A percentile compares a stretch with the other conserved stretches of the same genome.
These are phyloP conservation scores for Nannochloris sp. DNA, from an alignment of 139 green algal genomes.

Conservation along the genomic window DNA sequence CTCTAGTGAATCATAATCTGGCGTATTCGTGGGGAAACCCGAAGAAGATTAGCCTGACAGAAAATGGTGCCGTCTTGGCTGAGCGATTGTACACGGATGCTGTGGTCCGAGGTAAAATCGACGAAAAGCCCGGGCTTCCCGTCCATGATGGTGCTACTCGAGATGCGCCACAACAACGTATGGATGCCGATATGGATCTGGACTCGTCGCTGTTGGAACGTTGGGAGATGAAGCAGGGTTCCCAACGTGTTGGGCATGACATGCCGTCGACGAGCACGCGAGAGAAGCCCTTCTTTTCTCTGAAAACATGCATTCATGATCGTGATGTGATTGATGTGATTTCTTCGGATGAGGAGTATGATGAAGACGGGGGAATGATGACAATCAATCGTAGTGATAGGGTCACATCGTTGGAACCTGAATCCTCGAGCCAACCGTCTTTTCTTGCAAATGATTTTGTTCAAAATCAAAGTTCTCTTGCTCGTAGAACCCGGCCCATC, in stretches of 20 bases:
- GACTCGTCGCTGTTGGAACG: conserved; percentile 16
- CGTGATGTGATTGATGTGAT: neutral
- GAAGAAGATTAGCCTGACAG: conserved; percentile 19
- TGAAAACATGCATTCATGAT: too few relatives aligned
- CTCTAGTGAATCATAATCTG: conserved; percentile 14
- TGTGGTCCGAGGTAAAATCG: conserved; percentile 16
- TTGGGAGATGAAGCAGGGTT: neutral
- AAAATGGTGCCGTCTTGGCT: conserved; percentile 30
- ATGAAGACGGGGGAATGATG: neutral
- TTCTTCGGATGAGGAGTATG: neutral
- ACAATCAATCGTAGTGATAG: too few relatives aligned
- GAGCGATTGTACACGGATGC: conserved; percentile 46
- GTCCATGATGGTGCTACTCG: neutral
- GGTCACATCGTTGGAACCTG: neutral
- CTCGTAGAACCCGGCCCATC: too few relatives aligned
- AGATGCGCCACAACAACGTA: too few relatives aligned
- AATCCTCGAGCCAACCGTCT: neutral
- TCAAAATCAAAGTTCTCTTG: too few relatives aligned
- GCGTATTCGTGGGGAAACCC: conserved; percentile 12
- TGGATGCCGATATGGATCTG: too few relatives aligned
- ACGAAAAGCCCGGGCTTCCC: conserved; percentile 8
- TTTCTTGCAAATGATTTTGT: neutral
- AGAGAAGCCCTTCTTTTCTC: too few relatives aligned
- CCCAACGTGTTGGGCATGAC: neutral
- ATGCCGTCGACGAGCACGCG: too few relatives aligned